Conservation (phyloP, 495 filamentous ascomycete genomes). For the Xylaria intraflava region DNA sequence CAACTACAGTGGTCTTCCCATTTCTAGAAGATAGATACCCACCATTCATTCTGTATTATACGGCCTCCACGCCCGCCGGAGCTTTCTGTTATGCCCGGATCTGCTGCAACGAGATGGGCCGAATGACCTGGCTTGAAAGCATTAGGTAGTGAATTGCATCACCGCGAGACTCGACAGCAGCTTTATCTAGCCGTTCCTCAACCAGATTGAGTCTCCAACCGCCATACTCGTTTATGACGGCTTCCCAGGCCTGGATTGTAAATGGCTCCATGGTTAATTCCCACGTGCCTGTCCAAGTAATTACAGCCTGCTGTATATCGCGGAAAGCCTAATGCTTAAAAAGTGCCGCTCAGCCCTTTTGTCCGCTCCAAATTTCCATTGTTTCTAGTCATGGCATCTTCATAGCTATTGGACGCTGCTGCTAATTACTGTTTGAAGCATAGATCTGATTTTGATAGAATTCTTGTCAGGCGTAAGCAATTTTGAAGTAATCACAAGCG, state of each 20-base stretch:
- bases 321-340: conserved; percentile 28
- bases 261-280: conserved; percentile 25
- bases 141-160: conserved; percentile 25
- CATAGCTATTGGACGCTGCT: conserved; percentile 28
- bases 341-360: conserved; percentile 28
- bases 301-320: conserved; percentile 19
- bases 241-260: conserved; percentile 32
- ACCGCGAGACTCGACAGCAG: conserved; percentile 28
- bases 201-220: conserved; percentile 18
- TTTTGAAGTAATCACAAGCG: conserved; percentile 28
- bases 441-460: conserved; percentile 21
- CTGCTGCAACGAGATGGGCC: conserved; percentile 30
- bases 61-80: conserved; percentile 20
- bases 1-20: no score
- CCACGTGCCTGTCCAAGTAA: conserved; percentile 34
- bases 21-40: no score
- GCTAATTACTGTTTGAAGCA: conserved; percentile 29
- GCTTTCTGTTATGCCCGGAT: conserved; percentile 26
- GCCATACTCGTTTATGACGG: conserved; percentile 23
- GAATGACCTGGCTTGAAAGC: conserved; percentile 27
- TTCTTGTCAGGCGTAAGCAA: conserved; percentile 22
- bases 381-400: conserved; percentile 32
- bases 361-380: conserved; percentile 38
- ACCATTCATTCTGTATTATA: no score
- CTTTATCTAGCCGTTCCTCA: conserved; percentile 23